These are phyloP conservation scores for Alternaria sp. DNA, from an alignment of 2,329 filamentous ascomycete species.

Conservation along the genomic window DNA sequence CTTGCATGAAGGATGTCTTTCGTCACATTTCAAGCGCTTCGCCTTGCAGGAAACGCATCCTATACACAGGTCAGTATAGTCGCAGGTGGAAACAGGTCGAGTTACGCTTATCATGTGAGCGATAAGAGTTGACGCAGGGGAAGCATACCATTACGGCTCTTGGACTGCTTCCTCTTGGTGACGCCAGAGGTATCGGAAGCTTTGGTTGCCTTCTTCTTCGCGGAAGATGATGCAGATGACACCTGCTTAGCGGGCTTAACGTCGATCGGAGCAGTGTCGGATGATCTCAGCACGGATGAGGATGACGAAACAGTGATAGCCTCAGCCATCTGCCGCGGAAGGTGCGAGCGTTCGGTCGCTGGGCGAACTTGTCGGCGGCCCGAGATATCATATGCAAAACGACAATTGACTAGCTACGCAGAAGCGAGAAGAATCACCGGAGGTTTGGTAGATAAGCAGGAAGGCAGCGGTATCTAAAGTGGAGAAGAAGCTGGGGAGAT, in stretches of 20 bases:
- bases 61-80: constrained; percentile 41
- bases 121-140: constrained; percentile 1
- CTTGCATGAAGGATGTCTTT: constrained; percentile 71
- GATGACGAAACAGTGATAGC: constrained; percentile 66
- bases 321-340: constrained; percentile 54
- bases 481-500: constrained; percentile 31
- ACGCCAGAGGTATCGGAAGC: constrained; percentile 46
- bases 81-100: background rate
- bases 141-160: constrained; percentile 74
- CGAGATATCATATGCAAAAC: constrained; percentile 3
- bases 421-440: background rate
- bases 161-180: constrained; percentile 72
- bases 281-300: constrained; percentile 14
- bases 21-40: constrained; percentile 76
- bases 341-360: constrained; percentile 13
- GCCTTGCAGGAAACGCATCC: constrained; percentile 76
- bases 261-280: constrained; percentile 13
- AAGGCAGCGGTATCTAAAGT: constrained; percentile 32
- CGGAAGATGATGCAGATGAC: constrained; percentile 26
- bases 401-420: background rate
- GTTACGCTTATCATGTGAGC: background rate
- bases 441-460: constrained; percentile 15
- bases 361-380: constrained; percentile 22
- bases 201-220: constrained; percentile 29
- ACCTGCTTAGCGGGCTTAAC: constrained; percentile 26